Evolutionary conservation across 306 rosid species (phyloP).

Genomic region (Sicyos baderoa): DNA sequence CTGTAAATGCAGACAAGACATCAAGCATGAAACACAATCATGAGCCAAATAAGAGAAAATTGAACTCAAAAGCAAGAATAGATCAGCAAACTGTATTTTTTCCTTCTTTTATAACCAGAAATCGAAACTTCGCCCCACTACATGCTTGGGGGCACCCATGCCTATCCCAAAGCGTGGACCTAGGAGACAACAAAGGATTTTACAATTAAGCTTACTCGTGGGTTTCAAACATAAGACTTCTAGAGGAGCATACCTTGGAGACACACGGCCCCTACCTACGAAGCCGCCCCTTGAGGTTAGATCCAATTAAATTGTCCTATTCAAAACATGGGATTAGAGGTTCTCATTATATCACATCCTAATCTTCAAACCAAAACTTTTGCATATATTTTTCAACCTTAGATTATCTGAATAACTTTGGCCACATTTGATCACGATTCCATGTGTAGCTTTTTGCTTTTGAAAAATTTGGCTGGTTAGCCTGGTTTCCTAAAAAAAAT

Average conservation of each 20-base stretch:
- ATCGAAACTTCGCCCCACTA: no score
- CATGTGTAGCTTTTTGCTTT: neutral
- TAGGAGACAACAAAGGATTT: no score
- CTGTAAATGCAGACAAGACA: conserved; percentile 40
- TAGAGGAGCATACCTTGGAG: no score
- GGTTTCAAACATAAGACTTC: no score
- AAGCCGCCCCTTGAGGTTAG: no score
- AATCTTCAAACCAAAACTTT: neutral
- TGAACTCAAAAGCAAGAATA: neutral
- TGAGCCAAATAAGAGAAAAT: neutral
- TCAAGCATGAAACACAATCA: conserved; percentile 7
- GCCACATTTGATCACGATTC: neutral
- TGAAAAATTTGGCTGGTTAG: neutral
- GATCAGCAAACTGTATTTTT: neutral
- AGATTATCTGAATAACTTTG: neutral
- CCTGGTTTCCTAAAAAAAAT: neutral
- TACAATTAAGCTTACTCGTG: no score
- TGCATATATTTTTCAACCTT: neutral
- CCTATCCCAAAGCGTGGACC: no score
- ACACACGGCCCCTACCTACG: no score
- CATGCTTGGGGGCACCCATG: no score
- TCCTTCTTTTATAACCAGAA: no score
- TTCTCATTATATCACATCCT: neutral
- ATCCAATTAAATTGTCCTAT: neutral
- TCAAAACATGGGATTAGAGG: neutral